Percentiles rank a stretch among this genome's conserved stretches.
These are phyloP conservation scores for Myriosclerotinia curreyana DNA, from an alignment of 2,329 filamentous ascomycete genomes.

Conservation along the genomic window DNA sequence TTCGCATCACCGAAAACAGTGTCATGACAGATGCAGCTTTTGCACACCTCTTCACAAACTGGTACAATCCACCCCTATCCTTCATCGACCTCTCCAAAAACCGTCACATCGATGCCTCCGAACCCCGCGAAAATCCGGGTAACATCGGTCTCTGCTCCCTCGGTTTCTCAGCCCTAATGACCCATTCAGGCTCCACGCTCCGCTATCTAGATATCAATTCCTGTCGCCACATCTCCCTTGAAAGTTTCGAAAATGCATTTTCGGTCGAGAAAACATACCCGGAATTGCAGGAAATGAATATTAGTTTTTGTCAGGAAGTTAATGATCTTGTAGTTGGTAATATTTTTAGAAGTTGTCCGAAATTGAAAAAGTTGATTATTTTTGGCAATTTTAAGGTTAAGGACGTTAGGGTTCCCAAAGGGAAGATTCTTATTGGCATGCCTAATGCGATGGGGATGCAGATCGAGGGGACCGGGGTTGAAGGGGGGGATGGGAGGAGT, in stretches of 20 bases:
- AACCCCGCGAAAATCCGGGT: slow-evolving; percentile 62
- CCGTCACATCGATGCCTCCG: slow-evolving; percentile 69
- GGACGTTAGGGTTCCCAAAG: slow-evolving; percentile 52
- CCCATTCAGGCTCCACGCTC: slow-evolving; percentile 69
- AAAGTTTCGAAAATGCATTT: slow-evolving; percentile 75
- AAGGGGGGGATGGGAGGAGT: slow-evolving; percentile 25
- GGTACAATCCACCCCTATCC: slow-evolving; percentile 69
- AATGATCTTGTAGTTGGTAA: slow-evolving; percentile 62
- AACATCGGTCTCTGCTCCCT: slow-evolving; percentile 70
- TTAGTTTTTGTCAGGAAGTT: slow-evolving; percentile 71
- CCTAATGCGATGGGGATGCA: slow-evolving; percentile 59
- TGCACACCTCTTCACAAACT: slow-evolving; percentile 66
- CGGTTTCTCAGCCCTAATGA: slow-evolving; percentile 79
- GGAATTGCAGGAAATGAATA: slow-evolving; percentile 66
- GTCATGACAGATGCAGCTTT: slow-evolving; percentile 73
- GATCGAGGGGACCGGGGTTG: slow-evolving; percentile 49
- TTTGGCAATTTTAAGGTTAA: slow-evolving; percentile 65
- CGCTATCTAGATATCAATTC: slow-evolving; percentile 73
- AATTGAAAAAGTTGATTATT: slow-evolving; percentile 56
- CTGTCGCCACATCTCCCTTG: slow-evolving; percentile 74
- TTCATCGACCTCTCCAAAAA: slow-evolving; percentile 75
- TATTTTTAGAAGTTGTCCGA: slow-evolving; percentile 64
- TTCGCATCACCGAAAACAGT: slow-evolving; percentile 78
- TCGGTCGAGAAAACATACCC: slow-evolving; percentile 59
- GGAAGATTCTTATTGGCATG: slow-evolving; percentile 56